A percentile compares a stretch with the other conserved stretches of the same genome.
These are phyloP conservation scores for Aphanoascus verrucosus DNA, from an alignment of 2,329 filamentous ascomycete species.

Conservation along the genomic window DNA sequence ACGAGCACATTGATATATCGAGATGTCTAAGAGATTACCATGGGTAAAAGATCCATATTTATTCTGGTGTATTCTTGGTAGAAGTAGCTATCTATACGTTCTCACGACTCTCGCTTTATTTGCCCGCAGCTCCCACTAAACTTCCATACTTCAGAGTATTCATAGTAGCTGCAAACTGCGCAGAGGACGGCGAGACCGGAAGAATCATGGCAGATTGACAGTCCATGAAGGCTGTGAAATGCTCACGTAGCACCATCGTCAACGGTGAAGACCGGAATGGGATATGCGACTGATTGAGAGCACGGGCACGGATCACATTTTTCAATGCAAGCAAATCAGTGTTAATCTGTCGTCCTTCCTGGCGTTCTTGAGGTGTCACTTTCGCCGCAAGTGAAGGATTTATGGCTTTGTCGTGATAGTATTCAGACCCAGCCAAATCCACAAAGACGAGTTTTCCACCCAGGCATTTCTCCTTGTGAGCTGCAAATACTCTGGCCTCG, in stretches of 20 bases:
- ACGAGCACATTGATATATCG: too few relatives aligned
- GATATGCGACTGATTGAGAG: constrained; percentile 26
- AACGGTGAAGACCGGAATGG: constrained; percentile 35
- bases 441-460: constrained; percentile 38
- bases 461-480: constrained; percentile 22
- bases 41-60: too few relatives aligned
- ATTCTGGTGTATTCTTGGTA: not conserved
- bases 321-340: constrained; percentile 38
- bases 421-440: constrained; percentile 39
- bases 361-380: constrained; percentile 30
- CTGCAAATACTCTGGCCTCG: constrained; percentile 21
- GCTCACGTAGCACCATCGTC: constrained; percentile 36
- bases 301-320: constrained; percentile 38
- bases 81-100: not conserved
- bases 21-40: too few relatives aligned
- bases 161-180: constrained; percentile 32
- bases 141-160: constrained; percentile 38
- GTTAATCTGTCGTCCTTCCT: constrained; percentile 38
- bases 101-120: not conserved
- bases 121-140: constrained; percentile 27
- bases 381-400: constrained; percentile 12
- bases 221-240: constrained; percentile 25
- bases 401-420: constrained; percentile 25
- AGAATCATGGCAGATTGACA: constrained; percentile 30
- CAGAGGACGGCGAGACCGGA: constrained; percentile 30